phyloP scores from a whole-genome alignment of 2,329 filamentous ascomycete genomes.

The Cadophora malorum region DNA sequence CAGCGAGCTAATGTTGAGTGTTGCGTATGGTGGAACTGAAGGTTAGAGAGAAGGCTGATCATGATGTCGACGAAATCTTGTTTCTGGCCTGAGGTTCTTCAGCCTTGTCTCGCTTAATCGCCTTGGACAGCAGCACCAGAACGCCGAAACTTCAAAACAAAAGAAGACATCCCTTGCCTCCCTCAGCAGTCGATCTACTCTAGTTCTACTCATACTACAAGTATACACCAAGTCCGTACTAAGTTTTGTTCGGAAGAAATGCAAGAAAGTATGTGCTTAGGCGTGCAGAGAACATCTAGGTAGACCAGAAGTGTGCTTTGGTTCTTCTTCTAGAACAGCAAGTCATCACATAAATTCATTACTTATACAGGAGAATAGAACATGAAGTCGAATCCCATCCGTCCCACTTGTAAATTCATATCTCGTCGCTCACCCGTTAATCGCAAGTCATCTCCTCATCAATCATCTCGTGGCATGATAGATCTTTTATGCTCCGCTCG shows the following conservation, averaged over 20 bases:
- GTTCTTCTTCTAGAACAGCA: too few species aligned
- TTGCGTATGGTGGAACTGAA: neutral
- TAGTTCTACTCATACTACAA: too few species aligned
- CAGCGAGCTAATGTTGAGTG: neutral
- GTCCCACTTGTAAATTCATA: neutral
- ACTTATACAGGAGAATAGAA: constrained; percentile 16
- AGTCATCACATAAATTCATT: neutral
- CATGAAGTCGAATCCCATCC: neutral
- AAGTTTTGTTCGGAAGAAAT: too few species aligned
- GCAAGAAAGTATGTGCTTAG: too few species aligned
- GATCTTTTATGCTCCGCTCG: neutral
- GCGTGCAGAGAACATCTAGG: too few species aligned
- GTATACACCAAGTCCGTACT: too few species aligned
- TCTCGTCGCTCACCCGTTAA: neutral
- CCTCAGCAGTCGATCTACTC: too few species aligned
- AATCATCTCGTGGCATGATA: neutral
- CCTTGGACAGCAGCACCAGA: too few species aligned
- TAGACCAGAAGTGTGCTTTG: too few species aligned
- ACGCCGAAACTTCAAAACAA: too few species aligned
- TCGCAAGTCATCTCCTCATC: neutral
- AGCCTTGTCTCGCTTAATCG: constrained; percentile 13
- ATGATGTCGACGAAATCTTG: constrained; percentile 16
- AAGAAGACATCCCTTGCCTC: too few species aligned
- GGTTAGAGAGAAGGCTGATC: constrained; percentile 7
- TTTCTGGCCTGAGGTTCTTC: constrained; percentile 12